Percentiles rank a stretch among this genome's conserved stretches.
These are phyloP conservation scores for Populus trichocarpa DNA, from an alignment of 441 rosid genomes.

Conservation along the genomic window DNA sequence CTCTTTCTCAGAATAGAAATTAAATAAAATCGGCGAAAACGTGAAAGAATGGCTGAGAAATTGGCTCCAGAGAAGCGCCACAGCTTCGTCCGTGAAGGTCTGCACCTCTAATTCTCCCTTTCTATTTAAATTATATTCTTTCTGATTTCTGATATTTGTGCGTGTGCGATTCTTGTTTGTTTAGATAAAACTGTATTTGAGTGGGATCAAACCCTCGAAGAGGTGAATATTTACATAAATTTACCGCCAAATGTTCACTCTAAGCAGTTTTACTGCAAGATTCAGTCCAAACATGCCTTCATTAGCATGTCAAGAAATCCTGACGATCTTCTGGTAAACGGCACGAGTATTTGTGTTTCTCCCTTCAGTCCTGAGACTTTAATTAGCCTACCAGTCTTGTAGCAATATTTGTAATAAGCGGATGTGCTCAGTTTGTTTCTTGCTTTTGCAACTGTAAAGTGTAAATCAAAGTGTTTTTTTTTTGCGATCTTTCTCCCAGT, in stretches of 20 bases:
- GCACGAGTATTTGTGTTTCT: neutral
- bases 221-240: slow-evolving; percentile 68
- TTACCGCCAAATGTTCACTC: slow-evolving; percentile 64
- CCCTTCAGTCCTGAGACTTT: neutral
- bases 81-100: slow-evolving; percentile 64
- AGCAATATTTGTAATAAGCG: slow-evolving; percentile 2
- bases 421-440: neutral
- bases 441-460: neutral
- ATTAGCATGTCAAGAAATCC: neutral
- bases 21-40: slow-evolving; percentile 3
- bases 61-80: slow-evolving; percentile 89
- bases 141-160: neutral
- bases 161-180: neutral
- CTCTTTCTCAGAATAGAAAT: neutral
- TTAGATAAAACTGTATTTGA: slow-evolving; percentile 77
- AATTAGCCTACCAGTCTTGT: neutral
- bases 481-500: neutral
- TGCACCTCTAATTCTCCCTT: neutral
- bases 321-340: neutral
- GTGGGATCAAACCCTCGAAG: slow-evolving; percentile 95
- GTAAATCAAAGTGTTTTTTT: neutral
- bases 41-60: slow-evolving; percentile 64
- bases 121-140: neutral
- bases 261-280: slow-evolving; percentile 77
- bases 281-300: slow-evolving; percentile 39